phyloP scores from a whole-genome alignment of 2,329 filamentous ascomycete species.

The Helotiales sp. region DNA sequence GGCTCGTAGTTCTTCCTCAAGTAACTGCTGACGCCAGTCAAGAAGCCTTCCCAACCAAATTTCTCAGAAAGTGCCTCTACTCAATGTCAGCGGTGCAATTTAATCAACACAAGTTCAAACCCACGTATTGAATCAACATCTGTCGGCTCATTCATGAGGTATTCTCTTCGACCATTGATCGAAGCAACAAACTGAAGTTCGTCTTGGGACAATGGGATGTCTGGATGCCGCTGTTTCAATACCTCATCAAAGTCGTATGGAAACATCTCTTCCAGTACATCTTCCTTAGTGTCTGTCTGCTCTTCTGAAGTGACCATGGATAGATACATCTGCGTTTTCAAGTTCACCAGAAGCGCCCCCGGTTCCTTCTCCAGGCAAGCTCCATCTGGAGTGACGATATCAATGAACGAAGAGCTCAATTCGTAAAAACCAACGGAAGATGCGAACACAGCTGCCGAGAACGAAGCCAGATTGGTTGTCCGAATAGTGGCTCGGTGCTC shows the following conservation, averaged over 20 bases:
- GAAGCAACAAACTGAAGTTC: conserved; percentile 65
- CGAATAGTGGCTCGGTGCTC: conserved; percentile 63
- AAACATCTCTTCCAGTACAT: conserved; percentile 64
- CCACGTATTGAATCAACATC: conserved; percentile 47
- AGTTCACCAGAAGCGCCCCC: conserved; percentile 63
- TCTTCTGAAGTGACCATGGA: conserved; percentile 62
- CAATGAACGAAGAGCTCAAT: conserved; percentile 65
- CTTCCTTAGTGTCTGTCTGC: conserved; percentile 52
- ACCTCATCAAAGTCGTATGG: conserved; percentile 59
- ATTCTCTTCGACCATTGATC: conserved; percentile 58
- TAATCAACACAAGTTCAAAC: conserved; percentile 37
- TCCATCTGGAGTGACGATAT: conserved; percentile 66
- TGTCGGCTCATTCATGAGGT: conserved; percentile 59
- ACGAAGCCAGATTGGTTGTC: conserved; percentile 68
- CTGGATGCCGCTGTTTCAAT: conserved; percentile 58
- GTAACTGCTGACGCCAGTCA: conserved; percentile 61
- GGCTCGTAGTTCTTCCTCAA: conserved; percentile 62
- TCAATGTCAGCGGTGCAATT: conserved; percentile 20
- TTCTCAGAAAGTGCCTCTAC: conserved; percentile 56
- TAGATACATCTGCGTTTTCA: conserved; percentile 72
- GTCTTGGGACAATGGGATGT: conserved; percentile 58
- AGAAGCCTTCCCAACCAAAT: conserved; percentile 68
- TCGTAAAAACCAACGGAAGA: conserved; percentile 68
- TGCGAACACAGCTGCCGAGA: conserved; percentile 66
- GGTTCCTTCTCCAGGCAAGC: conserved; percentile 63